These are phyloP conservation scores for Limnanthes douglasii DNA, from an alignment of 345 rosid species.

Conservation along the genomic window DNA sequence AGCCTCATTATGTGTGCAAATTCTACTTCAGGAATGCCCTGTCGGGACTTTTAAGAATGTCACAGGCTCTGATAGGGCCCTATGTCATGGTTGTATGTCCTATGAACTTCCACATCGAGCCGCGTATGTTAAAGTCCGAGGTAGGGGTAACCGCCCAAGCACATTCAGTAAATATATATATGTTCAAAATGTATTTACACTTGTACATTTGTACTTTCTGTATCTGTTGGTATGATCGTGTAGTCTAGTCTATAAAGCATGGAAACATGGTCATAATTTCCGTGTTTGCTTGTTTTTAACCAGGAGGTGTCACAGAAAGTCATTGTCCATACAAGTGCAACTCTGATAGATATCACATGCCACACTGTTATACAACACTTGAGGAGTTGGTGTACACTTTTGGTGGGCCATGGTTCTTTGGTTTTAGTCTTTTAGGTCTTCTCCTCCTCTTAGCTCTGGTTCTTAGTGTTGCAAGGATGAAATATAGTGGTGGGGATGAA, in stretches of 20 bases:
- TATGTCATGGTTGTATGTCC: conserved; percentile 35
- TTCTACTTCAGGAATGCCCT: conserved; percentile 49
- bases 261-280: too few relatives aligned
- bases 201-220: conserved; percentile 1
- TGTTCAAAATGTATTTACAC: conserved; percentile 26
- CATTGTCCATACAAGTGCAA: conserved; percentile 56
- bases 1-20: conserved; percentile 5
- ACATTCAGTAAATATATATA: conserved; percentile 6
- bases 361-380: conserved; percentile 50
- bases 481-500: conserved; percentile 55
- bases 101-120: conserved; percentile 49
- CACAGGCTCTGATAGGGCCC: conserved; percentile 36
- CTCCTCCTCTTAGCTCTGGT: conserved; percentile 50
- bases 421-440: conserved; percentile 39
- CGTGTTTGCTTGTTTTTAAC: too few relatives aligned
- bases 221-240: neutral
- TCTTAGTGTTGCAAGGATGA: conserved; percentile 67
- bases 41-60: conserved; percentile 52
- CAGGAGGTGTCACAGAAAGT: conserved; percentile 52
- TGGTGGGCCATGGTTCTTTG: conserved; percentile 65
- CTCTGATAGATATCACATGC: conserved; percentile 59
- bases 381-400: conserved; percentile 65
- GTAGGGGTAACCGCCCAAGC: neutral
- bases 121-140: conserved; percentile 29
- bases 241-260: neutral